Base-by-base conservation (phyloP, 805 yeast species). In the Saturnispora mendoncae region DNA sequence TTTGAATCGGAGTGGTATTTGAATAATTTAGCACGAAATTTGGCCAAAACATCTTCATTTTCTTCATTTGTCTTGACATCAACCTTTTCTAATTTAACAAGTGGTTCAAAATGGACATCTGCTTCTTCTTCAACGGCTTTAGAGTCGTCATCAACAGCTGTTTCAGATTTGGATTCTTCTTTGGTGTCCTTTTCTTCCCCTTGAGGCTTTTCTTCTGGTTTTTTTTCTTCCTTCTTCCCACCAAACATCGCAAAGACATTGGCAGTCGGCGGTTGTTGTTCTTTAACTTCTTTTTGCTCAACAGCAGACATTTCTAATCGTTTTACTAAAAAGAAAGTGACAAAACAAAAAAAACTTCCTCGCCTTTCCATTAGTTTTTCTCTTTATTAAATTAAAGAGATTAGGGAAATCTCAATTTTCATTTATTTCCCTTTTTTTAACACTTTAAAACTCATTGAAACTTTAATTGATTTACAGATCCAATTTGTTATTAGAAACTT, bases 1-100 rank as follows among this genome's bases (percentile, higher is more conserved):
- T 80, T 81, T 41, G 79, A 56, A 46, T 86, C 95, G 33, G 78
- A 73, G 50, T 67, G 69, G 71, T 83, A 90, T 67, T 86, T 83
- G 73, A 90, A 92, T 60, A 92, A 72, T 68, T 92, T 92, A 52
- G 98, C 97, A 61, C 98, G 76, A 53, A 84, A 85, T 67, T 92
- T 92, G 68, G 67, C 80, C 48, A 80, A 56, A 19, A 77, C 84
- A 44, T 83, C 90, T 67, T 86, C 95, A 49, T 84, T 74, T 65
- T 86, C 96, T 65, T 86, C 96, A 64, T 84, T 84, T 53, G 97
- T 87, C 71, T 88, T 90, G 51, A 90, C 94, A 29, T 92, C 97
- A 37, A 92, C 97, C 65, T 85, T 84, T 67, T 88, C 96, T 54
- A 92, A 77, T 66, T 85, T 84, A 47, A 92, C 97, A 49, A 92